A percentile compares a stretch with the other conserved stretches of the same genome.
Conservation (phyloP, 352 stramenopile species). For the Pythium sp. region DNA sequence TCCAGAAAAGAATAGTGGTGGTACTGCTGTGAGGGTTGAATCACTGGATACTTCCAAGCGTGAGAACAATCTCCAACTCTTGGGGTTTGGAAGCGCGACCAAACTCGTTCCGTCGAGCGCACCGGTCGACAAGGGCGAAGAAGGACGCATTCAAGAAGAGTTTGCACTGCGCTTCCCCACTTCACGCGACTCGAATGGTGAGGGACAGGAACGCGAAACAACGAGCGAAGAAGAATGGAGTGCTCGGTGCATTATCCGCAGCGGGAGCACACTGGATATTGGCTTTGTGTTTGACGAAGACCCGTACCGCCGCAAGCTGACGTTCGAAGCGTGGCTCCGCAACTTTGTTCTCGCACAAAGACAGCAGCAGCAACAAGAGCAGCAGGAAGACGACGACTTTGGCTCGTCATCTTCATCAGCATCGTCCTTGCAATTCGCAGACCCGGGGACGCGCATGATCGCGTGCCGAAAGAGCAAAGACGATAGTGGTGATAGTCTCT, state of each 20-base stretch:
- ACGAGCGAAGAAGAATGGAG: slow-evolving; percentile 27
- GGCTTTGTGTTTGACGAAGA: slow-evolving; percentile 74
- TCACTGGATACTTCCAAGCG: slow-evolving; percentile 81
- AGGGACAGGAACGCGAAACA: slow-evolving; percentile 2
- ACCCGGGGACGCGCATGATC: slow-evolving; percentile 13
- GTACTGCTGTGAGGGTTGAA: slow-evolving; percentile 38
- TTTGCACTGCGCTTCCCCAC: slow-evolving; percentile 61
- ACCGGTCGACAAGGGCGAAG: slow-evolving; percentile 71
- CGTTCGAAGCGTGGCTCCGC: slow-evolving; percentile 72
- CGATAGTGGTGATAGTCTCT: slow-evolving; percentile 9
- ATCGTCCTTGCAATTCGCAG: not conserved
- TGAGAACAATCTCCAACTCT: slow-evolving; percentile 68
- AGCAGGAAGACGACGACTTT: slow-evolving; percentile 25
- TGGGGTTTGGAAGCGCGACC: slow-evolving; percentile 33
- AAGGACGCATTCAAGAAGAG: slow-evolving; percentile 64
- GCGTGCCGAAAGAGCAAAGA: slow-evolving; percentile 16
- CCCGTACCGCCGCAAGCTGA: slow-evolving; percentile 75
- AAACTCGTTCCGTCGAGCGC: slow-evolving; percentile 52
- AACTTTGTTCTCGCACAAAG: slow-evolving; percentile 41
- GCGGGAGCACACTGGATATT: slow-evolving; percentile 67
- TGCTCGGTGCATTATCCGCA: slow-evolving; percentile 45
- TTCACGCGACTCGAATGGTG: not conserved
- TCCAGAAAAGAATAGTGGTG: not conserved
- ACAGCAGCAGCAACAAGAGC: slow-evolving; percentile 32
- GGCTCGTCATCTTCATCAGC: not conserved